Evolutionary conservation across 2,329 filamentous ascomycete species (phyloP).

Genomic region (Elsinoe fawcettii): DNA sequence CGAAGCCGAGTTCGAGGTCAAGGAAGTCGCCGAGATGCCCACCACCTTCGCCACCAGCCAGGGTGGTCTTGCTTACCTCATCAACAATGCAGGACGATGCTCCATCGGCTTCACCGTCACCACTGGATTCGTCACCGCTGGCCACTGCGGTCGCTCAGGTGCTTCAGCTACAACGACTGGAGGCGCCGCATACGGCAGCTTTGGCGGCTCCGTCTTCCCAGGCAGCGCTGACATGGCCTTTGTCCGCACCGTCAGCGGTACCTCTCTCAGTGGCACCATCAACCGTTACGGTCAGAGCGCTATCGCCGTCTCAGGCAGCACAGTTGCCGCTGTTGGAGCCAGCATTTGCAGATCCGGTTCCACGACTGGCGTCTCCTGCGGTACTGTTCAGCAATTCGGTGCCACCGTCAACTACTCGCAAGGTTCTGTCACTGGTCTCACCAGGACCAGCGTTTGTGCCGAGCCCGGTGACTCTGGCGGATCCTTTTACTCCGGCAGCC

Average conservation of each 20-base stretch:
- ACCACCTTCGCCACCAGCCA: constrained; percentile 9
- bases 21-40: constrained; percentile 1
- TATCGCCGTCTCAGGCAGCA: neutral
- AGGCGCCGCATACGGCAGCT: neutral
- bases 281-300: constrained; percentile 11
- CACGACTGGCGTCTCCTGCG: constrained; percentile 9
- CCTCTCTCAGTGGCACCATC: constrained; percentile 8
- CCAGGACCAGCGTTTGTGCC: constrained; percentile 9
- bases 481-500: constrained; percentile 7
- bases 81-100: neutral
- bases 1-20: constrained; percentile 12
- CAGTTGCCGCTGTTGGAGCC: neutral
- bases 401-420: constrained; percentile 8
- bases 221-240: constrained; percentile 9
- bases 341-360: constrained; percentile 10
- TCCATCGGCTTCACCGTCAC: constrained; percentile 13
- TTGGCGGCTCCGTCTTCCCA: constrained; percentile 7
- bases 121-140: constrained; percentile 1
- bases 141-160: constrained; percentile 1
- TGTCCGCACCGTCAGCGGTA: constrained; percentile 7
- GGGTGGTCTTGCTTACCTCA: constrained; percentile 9
- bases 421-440: constrained; percentile 4
- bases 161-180: neutral
- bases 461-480: constrained; percentile 13
- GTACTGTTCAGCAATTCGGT: neutral